Conservation (phyloP, 164 flowering plant genomes). For the Magnolia officinalis region DNA sequence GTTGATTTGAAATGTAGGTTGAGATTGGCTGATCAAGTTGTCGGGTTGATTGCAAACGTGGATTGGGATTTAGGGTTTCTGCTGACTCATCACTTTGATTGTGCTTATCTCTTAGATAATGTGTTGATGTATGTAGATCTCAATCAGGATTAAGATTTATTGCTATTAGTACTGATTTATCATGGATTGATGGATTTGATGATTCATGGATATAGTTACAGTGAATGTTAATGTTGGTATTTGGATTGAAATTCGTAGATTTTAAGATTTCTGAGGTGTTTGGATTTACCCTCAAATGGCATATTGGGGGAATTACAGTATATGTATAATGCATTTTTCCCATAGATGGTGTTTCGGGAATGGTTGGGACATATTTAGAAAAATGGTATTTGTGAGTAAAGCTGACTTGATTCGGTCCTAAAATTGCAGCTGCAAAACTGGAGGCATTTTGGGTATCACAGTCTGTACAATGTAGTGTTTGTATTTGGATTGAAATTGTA, state of each 20-base stretch:
- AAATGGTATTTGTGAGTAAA: too few relatives aligned
- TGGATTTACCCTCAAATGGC: not conserved
- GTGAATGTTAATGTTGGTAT: not conserved
- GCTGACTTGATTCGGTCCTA: too few relatives aligned
- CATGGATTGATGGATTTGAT: not conserved
- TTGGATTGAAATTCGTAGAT: not conserved
- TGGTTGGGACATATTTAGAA: too few relatives aligned
- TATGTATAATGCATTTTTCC: not conserved
- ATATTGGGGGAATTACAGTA: not conserved
- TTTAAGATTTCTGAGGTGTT: not conserved
- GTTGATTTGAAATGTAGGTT: too few relatives aligned
- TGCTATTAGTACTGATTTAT: not conserved
- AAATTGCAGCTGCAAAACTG: too few relatives aligned
- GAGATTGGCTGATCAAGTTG: too few relatives aligned
- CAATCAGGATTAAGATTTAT: not conserved
- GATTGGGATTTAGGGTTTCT: too few relatives aligned
- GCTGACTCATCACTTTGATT: too few relatives aligned
- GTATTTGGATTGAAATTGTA: too few relatives aligned
- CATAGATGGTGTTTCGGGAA: not conserved
- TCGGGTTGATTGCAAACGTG: too few relatives aligned
- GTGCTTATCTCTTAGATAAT: not conserved
- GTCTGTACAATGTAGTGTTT: too few relatives aligned
- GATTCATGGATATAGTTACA: not conserved
- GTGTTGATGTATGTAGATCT: not conserved
- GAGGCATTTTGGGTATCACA: too few relatives aligned